Conservation (phyloP, 2,329 filamentous ascomycete species). For the Sarocladiaceae sp. region DNA sequence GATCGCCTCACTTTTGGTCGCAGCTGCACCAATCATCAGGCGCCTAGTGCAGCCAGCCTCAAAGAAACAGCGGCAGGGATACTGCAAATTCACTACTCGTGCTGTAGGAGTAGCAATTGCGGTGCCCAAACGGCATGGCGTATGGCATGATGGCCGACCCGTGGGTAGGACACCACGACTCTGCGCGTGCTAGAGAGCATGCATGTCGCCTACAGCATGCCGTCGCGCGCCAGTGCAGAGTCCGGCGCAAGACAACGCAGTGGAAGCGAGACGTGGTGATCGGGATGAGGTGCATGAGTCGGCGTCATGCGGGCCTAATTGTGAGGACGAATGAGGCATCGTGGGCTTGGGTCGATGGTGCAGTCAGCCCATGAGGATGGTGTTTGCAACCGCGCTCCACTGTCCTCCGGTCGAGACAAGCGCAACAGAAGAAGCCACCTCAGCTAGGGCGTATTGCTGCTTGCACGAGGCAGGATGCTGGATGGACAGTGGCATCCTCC, state of each 20-base stretch:
- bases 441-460: too few relatives aligned
- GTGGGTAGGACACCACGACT: too few relatives aligned
- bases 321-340: not conserved
- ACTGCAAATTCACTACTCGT: not conserved
- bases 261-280: not conserved
- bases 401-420: not conserved
- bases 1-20: conserved; percentile 6
- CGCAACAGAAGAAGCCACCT: too few relatives aligned
- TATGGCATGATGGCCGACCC: too few relatives aligned
- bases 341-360: not conserved
- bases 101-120: too few relatives aligned
- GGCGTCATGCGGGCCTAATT: not conserved
- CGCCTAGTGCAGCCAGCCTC: too few relatives aligned
- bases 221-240: not conserved
- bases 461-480: not conserved
- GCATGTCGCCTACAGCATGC: not conserved
- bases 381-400: not conserved
- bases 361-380: not conserved
- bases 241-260: not conserved
- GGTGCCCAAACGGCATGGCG: not conserved
- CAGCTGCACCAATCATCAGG: not conserved
- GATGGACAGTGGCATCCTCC: not conserved
- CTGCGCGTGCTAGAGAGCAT: conserved; percentile 4
- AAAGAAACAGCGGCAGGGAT: not conserved
- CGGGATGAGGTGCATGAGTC: conserved; percentile 5